A percentile compares a stretch with the other conserved stretches of the same genome.
These are phyloP conservation scores for Amanita fuliginea DNA, from an alignment of 768 basidiomycete species.

Conservation along the genomic window DNA sequence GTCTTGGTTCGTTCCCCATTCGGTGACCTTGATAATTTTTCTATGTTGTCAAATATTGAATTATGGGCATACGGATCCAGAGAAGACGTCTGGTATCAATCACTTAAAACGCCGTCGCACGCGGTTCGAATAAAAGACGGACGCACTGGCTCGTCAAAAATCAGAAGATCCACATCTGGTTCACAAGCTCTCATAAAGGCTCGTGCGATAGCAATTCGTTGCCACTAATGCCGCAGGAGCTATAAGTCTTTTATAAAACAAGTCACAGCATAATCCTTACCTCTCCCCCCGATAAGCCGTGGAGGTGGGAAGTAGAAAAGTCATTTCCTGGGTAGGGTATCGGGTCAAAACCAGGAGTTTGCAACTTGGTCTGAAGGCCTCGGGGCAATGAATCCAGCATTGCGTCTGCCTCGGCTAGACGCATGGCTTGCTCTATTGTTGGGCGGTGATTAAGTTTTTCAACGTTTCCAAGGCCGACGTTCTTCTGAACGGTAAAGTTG, in stretches of 20 bases:
- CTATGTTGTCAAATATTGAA: constrained; percentile 68
- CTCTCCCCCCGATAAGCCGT: constrained; percentile 80
- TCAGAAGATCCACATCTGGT: constrained; percentile 64
- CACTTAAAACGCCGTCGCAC: constrained; percentile 5
- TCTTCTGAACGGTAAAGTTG: constrained; percentile 66
- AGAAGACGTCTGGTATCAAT: constrained; percentile 50
- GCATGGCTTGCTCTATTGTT: constrained; percentile 54
- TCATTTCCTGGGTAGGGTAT: constrained; percentile 32
- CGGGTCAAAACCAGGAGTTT: constrained; percentile 47
- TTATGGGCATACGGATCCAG: constrained; percentile 75
- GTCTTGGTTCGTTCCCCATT: constrained; percentile 54
- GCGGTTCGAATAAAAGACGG: constrained; percentile 1
- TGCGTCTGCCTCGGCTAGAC: constrained; percentile 57
- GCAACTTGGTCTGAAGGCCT: constrained; percentile 66
- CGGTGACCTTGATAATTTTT: constrained; percentile 47
- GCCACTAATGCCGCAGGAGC: constrained; percentile 47
- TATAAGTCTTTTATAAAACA: constrained; percentile 1
- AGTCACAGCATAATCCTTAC: constrained; percentile 26
- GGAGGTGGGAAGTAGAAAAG: constrained; percentile 27
- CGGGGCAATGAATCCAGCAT: constrained; percentile 57
- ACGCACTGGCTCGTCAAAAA: constrained; percentile 80
- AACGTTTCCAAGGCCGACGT: constrained; percentile 77
- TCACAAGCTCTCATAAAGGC: constrained; percentile 78
- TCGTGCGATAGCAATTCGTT: constrained; percentile 75
- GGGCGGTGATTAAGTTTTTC: constrained; percentile 44